A percentile compares a stretch with the other conserved stretches of the same genome.
Conservation (phyloP, 176 grass and related monocot genomes). For the Triticum urartu region DNA sequence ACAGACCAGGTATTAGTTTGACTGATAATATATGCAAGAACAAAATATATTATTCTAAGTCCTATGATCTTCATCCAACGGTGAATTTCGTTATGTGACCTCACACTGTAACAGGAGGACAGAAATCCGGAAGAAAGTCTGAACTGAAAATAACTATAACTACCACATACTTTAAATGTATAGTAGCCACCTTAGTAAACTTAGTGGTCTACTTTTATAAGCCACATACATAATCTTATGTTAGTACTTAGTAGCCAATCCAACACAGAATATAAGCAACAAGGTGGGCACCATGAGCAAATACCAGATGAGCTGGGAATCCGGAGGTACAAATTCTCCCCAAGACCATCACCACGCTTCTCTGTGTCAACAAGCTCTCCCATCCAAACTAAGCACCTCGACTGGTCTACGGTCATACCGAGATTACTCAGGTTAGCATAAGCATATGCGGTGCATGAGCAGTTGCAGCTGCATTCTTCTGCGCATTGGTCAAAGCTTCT, state of each 20-base stretch:
- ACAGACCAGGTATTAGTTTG: background rate
- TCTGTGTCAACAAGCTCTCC: slow-evolving; percentile 41
- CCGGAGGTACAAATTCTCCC: slow-evolving; percentile 43
- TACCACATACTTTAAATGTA: background rate
- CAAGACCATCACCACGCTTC: background rate
- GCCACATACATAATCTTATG: background rate
- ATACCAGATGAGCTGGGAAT: slow-evolving; percentile 33
- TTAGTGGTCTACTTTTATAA: background rate
- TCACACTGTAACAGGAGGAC: background rate
- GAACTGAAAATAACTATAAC: background rate
- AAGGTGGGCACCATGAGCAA: background rate
- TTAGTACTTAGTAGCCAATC: background rate
- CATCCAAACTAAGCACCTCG: slow-evolving; percentile 59
- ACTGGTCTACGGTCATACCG: background rate
- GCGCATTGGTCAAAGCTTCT: slow-evolving; percentile 21
- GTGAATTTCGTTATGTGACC: background rate
- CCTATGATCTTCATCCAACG: background rate
- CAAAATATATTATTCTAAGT: background rate
- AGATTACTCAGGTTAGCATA: slow-evolving; percentile 8
- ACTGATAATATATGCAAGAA: background rate
- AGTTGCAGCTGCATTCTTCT: slow-evolving; percentile 43
- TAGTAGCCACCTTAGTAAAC: background rate
- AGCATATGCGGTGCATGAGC: slow-evolving; percentile 57
- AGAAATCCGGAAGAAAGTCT: background rate
- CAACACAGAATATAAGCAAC: background rate